Evolutionary conservation across 148 eudicot species (phyloP).

Genomic region (Rhododendron mucronatum): DNA sequence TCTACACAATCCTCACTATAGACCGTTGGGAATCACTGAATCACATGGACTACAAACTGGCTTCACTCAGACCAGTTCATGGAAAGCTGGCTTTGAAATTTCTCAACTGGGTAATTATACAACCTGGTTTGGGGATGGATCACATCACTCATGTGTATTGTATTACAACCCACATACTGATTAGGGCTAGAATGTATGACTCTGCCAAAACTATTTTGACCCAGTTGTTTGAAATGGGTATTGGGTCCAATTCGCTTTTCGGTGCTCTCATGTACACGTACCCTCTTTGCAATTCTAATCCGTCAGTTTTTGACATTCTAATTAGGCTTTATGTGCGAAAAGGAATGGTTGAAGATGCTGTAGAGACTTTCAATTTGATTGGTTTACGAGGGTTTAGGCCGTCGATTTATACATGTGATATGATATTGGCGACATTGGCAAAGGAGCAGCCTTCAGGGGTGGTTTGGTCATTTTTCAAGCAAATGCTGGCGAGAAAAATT

Average conservation of each 20-base stretch:
- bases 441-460: constrained; percentile 25
- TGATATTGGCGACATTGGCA: constrained; percentile 47
- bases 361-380: constrained; percentile 54
- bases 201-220: constrained; percentile 49
- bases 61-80: constrained; percentile 77
- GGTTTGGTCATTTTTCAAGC: constrained; percentile 62
- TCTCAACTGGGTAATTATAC: constrained; percentile 64
- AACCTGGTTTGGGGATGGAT: constrained; percentile 56
- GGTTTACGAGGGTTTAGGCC: constrained; percentile 64
- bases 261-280: constrained; percentile 68
- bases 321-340: constrained; percentile 53
- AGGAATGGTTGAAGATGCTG: constrained; percentile 41
- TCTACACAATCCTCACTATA: constrained; percentile 61
- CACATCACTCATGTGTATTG: constrained; percentile 57
- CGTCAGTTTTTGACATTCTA: constrained; percentile 74
- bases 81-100: constrained; percentile 75
- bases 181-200: constrained; percentile 75
- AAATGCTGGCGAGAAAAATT: constrained; percentile 52
- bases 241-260: constrained; percentile 44
- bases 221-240: constrained; percentile 33
- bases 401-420: constrained; percentile 65
- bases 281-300: constrained; percentile 73
- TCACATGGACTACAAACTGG: constrained; percentile 62
- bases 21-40: constrained; percentile 87
- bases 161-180: constrained; percentile 66